Evolutionary conservation across 2,329 filamentous ascomycete species (phyloP).

Genomic region (Hymenoscyphus occultus): DNA sequence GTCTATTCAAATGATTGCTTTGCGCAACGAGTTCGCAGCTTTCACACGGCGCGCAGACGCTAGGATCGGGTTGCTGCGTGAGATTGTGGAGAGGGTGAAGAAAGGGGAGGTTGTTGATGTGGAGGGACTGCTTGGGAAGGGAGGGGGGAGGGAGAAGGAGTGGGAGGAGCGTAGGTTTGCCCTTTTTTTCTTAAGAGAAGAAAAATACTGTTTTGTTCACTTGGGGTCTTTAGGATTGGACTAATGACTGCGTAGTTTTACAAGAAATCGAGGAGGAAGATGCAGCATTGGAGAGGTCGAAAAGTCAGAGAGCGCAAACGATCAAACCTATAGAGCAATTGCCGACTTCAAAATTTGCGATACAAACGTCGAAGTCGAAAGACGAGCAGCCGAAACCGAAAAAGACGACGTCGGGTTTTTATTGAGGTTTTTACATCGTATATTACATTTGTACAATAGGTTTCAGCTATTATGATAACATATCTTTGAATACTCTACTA

Average conservation of each 20-base stretch:
- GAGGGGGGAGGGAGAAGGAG: slow-evolving; percentile 70
- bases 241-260: slow-evolving; percentile 48
- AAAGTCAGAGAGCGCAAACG: slow-evolving; percentile 27
- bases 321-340: slow-evolving; percentile 5
- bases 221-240: no score
- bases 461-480: slow-evolving; percentile 49
- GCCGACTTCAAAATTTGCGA: neutral
- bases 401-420: slow-evolving; percentile 8
- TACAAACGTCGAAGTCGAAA: neutral
- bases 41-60: slow-evolving; percentile 76
- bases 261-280: slow-evolving; percentile 66
- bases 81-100: slow-evolving; percentile 69
- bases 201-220: no score
- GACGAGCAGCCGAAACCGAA: slow-evolving; percentile 3
- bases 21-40: slow-evolving; percentile 71
- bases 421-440: slow-evolving; percentile 19
- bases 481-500: slow-evolving; percentile 52
- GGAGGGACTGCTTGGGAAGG: slow-evolving; percentile 75
- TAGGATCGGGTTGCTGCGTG: slow-evolving; percentile 71
- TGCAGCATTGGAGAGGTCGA: slow-evolving; percentile 39
- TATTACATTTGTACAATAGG: slow-evolving; percentile 28
- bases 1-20: slow-evolving; percentile 84
- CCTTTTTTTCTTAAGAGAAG: no score
- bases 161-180: slow-evolving; percentile 82
- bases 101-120: slow-evolving; percentile 80